Evolutionary conservation across 2,329 filamentous ascomycete genomes (phyloP).

Genomic region (Thielaviopsis cerberus): DNA sequence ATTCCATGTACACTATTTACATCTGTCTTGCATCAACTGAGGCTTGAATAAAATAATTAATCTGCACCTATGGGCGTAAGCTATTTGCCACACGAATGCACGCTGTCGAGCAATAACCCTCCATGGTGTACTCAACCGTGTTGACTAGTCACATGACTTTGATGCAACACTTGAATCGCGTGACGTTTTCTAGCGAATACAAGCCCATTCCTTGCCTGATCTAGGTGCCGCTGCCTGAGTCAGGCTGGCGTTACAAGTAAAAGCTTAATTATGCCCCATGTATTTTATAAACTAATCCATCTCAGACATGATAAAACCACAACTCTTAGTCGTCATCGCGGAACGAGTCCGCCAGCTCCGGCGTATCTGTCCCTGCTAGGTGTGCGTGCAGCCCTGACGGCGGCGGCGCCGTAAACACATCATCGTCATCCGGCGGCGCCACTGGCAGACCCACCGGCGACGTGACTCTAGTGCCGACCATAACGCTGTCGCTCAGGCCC

Average conservation of each 20-base stretch:
- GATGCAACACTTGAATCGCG: background rate
- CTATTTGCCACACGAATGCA: background rate
- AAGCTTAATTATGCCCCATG: background rate
- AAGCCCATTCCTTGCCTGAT: too few relatives aligned
- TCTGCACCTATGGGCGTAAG: background rate
- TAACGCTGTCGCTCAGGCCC: constrained; percentile 42
- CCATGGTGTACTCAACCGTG: background rate
- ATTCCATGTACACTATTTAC: background rate
- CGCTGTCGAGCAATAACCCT: background rate
- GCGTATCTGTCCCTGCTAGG: constrained; percentile 2
- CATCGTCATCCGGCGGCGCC: background rate
- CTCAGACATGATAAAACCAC: background rate
- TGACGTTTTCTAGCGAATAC: background rate
- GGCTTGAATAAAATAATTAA: too few relatives aligned
- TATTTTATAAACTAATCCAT: background rate
- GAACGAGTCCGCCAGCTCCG: constrained; percentile 9
- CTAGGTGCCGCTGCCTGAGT: background rate
- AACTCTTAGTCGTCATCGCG: constrained; percentile 9
- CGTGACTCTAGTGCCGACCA: constrained; percentile 34
- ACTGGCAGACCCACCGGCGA: constrained; percentile 5
- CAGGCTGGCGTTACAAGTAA: background rate
- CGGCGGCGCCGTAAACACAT: background rate
- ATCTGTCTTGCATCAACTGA: background rate
- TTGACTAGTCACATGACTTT: background rate
- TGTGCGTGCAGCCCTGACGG: constrained; percentile 1